phyloP scores from a whole-genome alignment of 768 basidiomycete genomes.

The Chalciporus piperatus region DNA sequence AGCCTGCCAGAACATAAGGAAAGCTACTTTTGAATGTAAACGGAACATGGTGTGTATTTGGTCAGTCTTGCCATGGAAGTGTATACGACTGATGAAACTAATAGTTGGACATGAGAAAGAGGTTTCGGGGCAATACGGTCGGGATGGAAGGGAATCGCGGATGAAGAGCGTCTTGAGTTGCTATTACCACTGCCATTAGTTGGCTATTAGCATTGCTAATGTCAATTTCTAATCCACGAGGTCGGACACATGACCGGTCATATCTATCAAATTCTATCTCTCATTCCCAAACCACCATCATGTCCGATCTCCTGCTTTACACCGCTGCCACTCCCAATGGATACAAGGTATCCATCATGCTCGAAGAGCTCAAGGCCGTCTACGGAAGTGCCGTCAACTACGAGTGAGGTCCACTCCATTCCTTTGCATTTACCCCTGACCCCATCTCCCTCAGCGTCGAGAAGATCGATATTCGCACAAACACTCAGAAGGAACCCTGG shows the following conservation, averaged over 20 bases:
- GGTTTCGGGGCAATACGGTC: slow-evolving; percentile 72
- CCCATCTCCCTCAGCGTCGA: slow-evolving; percentile 37
- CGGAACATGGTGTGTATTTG: slow-evolving; percentile 68
- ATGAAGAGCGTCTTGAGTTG: no score
- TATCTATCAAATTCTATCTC: no score
- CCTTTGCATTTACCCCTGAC: neutral
- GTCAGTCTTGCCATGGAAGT: neutral
- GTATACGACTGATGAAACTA: neutral
- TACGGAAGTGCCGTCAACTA: slow-evolving; percentile 48
- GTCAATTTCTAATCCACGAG: no score
- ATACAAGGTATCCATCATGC: slow-evolving; percentile 44
- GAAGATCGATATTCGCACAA: slow-evolving; percentile 56
- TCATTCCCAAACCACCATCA: neutral
- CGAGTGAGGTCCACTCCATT: slow-evolving; percentile 35
- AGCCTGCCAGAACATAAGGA: slow-evolving; percentile 73
- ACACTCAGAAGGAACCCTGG: slow-evolving; percentile 80
- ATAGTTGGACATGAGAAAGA: slow-evolving; percentile 82
- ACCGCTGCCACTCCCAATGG: slow-evolving; percentile 60
- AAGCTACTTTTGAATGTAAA: slow-evolving; percentile 88
- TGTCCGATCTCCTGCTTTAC: slow-evolving; percentile 33
- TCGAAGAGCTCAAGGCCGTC: slow-evolving; percentile 61
- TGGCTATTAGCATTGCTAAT: no score
- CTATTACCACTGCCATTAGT: no score
- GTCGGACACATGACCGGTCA: slow-evolving; percentile 12
- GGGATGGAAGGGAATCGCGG: slow-evolving; percentile 38